Evolutionary conservation across 495 filamentous ascomycete species (phyloP), one percentile per base, ranked within the genome.

Genomic region (Gamarada debralockiae): DNA sequence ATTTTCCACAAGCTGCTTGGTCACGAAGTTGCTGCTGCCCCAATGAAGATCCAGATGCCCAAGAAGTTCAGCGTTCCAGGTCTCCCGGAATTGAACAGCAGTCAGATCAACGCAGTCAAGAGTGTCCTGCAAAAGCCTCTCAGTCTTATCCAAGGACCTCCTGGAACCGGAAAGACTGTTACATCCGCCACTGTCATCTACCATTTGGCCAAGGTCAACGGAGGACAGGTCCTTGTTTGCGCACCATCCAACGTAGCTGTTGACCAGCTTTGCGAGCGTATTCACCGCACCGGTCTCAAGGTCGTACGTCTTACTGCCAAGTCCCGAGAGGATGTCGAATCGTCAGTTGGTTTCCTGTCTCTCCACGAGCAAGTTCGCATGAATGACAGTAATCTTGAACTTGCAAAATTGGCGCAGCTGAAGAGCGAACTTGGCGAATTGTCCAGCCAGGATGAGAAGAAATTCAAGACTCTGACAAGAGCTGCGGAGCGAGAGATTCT

Each of bases 181-280:
- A 99, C 93, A n/a, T 97, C 95, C 18, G 93, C 95, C 18, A 99
- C 93, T 0, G 95, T 99, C 59, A 97, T 99, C 65, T 95, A 97
- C 61, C 93, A 99, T 65, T 80, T 99, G 53, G 86, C 89, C 56
- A 99, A 95, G 71, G 85, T 95, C 70, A 97, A 91, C 59, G 89
- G 87, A 48, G 92, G 92, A 41, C 95, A 96, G 61, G 91, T 97
- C 20, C 75, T 99, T 37, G 93, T 99, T 25, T 99, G 93, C 63
- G 93, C 93, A 27, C 93, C 93, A 2, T 99, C 93, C 37, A 99
- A 99, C 75, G 93, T 99, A 58, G 93, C 93, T 15, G 93, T 99
- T 38, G 93, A 99, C 63, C 93, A 99, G 67, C 85, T 99, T 37
- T 97, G 95, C 67, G 93, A 99, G 69, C 89, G 95, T 29, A 95